phyloP scores from a whole-genome alignment of 495 filamentous ascomycete species.

The Aspergillus ostianus region DNA sequence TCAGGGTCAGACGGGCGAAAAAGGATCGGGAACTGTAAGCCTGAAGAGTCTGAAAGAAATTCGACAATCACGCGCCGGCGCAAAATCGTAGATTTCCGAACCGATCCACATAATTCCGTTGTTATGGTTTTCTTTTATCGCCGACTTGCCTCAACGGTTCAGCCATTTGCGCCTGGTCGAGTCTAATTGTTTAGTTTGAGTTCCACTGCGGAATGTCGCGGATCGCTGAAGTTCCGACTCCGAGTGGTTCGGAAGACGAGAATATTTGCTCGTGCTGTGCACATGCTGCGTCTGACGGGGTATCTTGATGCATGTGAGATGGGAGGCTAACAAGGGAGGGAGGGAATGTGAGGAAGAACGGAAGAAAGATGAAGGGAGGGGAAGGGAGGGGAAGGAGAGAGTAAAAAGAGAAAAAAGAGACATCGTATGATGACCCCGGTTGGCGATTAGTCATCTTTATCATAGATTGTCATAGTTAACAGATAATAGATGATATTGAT shows the following conservation, averaged over 20 bases:
- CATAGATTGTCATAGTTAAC: too few relatives aligned
- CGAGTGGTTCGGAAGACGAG: background rate
- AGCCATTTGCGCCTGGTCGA: background rate
- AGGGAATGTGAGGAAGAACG: background rate
- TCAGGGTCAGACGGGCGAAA: background rate
- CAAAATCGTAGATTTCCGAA: background rate
- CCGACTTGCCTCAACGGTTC: background rate
- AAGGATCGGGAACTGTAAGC: background rate
- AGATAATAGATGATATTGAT: too few relatives aligned
- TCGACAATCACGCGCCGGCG: background rate
- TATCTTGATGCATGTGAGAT: background rate
- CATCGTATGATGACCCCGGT: too few relatives aligned
- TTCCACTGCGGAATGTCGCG: background rate
- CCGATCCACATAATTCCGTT: background rate
- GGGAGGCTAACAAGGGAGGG: background rate
- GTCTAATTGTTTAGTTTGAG: background rate
- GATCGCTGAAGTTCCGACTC: background rate
- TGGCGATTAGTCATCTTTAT: too few relatives aligned
- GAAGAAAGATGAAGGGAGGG: background rate
- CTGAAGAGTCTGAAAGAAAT: background rate
- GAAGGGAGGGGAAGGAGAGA: too few relatives aligned
- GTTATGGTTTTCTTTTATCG: background rate
- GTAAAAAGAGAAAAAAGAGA: too few relatives aligned
- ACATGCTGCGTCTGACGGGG: background rate
- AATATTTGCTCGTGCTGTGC: background rate